Base-by-base conservation (phyloP, 2,329 filamentous ascomycete species). In the Balansia obtecta region DNA sequence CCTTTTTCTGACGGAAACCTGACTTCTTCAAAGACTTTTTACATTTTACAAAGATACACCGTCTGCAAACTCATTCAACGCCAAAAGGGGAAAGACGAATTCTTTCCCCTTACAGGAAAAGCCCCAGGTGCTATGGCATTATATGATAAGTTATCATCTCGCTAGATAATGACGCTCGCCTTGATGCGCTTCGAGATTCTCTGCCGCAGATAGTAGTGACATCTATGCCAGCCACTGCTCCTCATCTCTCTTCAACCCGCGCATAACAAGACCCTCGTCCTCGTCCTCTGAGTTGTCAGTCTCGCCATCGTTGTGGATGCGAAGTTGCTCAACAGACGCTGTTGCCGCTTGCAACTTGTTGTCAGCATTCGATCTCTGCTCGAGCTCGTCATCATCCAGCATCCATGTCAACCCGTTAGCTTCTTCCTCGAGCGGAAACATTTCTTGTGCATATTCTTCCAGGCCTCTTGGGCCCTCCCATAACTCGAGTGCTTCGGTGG, bases 371-470 rank as follows among this genome's bases (percentile, higher is more conserved):
- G 62, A 22, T 60, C 53, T 49, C 30, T 54, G 52, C 2, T 52
- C 62, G n/a, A 63, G 62, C 15, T 71, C 72, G 39, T 73, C 74
- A 11, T 75, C 75, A 4, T 77, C 74, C 42, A 76, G 63, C 91
- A 96, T 97, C 93, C 93, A 98, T 15, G 85, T 88, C 61, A 93
- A 71, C 5, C 91, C 91, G 64, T 97, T 97, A 33, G 89, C 88
- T 58, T 90, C 85, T 69, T 98, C 93, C 66, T 98, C 93, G 12
- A 96, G 77, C 0, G 88, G 88, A 60, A 97, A 97, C 30, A 94
- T 89, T 65, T 97, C 93, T 46, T 86, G 77, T 1, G 91, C 91
- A 65, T 97, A 98, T 67, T 97, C 93, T 63, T 96, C 89, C 58
- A 97, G 77, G 32, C 88, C 86, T 50, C 93, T 77, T 57, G 88